Conservation (phyloP, 2,329 filamentous ascomycete genomes). For the Fusarium euwallaceae region DNA sequence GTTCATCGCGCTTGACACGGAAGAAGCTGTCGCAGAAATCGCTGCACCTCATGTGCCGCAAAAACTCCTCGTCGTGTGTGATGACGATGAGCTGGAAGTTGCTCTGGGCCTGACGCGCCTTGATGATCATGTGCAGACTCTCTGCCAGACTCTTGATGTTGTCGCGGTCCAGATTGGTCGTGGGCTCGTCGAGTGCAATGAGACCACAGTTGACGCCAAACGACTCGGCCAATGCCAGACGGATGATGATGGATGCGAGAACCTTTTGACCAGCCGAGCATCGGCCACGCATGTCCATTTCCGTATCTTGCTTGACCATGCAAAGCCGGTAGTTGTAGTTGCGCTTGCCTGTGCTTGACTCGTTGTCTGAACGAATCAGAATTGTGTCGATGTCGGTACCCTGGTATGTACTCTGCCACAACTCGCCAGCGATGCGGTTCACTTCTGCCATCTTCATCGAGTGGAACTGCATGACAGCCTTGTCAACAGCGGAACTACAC, state of each 20-base stretch:
- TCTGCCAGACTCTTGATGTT: slow-evolving; percentile 92
- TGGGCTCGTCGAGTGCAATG: slow-evolving; percentile 97
- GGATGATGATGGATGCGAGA: slow-evolving; percentile 96
- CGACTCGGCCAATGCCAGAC: slow-evolving; percentile 93
- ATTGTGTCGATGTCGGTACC: slow-evolving; percentile 98
- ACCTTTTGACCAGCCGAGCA: slow-evolving; percentile 98
- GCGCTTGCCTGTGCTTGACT: slow-evolving; percentile 78
- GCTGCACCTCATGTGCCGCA: slow-evolving; percentile 91
- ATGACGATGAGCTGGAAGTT: slow-evolving; percentile 99
- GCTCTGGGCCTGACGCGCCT: slow-evolving; percentile 82
- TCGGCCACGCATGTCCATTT: slow-evolving; percentile 99
- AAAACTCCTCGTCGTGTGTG: slow-evolving; percentile 97
- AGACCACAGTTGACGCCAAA: slow-evolving; percentile 97
- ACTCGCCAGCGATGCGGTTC: slow-evolving; percentile 91
- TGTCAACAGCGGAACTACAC: slow-evolving; percentile 87
- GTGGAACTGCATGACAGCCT: slow-evolving; percentile 98
- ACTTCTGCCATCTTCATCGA: slow-evolving; percentile 98
- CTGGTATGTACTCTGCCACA: slow-evolving; percentile 98
- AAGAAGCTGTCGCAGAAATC: slow-evolving; percentile 96
- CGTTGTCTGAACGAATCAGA: slow-evolving; percentile 91
- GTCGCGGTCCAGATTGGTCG: slow-evolving; percentile 94
- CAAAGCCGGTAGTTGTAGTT: slow-evolving; percentile 97
- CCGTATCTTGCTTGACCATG: slow-evolving; percentile 97
- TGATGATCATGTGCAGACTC: slow-evolving; percentile 89
- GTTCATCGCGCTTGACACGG: slow-evolving; percentile 83